A percentile compares a stretch with the other conserved stretches of the same genome.
These are phyloP conservation scores for Phyllosticta paracitricarpa DNA, from an alignment of 2,329 filamentous ascomycete species.

Conservation along the genomic window DNA sequence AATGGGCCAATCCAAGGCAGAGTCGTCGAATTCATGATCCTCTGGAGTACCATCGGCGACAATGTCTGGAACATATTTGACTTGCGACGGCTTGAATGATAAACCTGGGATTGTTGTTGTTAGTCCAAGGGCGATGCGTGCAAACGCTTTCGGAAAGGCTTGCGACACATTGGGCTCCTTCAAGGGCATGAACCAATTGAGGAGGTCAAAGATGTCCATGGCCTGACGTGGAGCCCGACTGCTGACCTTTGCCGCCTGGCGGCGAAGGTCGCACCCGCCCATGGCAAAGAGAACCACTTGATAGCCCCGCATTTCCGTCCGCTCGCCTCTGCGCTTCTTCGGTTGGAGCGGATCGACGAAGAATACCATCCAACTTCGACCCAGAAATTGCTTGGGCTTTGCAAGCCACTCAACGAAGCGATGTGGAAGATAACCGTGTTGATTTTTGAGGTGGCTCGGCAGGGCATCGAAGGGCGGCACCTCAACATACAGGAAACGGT, in stretches of 20 bases:
- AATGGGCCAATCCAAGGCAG: slow-evolving; percentile 16
- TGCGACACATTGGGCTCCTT: slow-evolving; percentile 22
- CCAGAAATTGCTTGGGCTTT: slow-evolving; percentile 27
- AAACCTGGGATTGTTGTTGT: slow-evolving; percentile 31
- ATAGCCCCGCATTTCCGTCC: not conserved
- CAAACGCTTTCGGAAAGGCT: slow-evolving; percentile 31
- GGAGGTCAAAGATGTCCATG: slow-evolving; percentile 18
- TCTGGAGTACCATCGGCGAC: slow-evolving; percentile 25
- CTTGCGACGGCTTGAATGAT: slow-evolving; percentile 27
- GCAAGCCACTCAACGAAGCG: slow-evolving; percentile 27
- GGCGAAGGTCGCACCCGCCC: slow-evolving; percentile 19
- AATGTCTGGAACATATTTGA: slow-evolving; percentile 23
- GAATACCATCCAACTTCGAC: slow-evolving; percentile 32
- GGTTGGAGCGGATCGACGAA: slow-evolving; percentile 28
- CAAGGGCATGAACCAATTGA: slow-evolving; percentile 33
- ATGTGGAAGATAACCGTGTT: slow-evolving; percentile 15
- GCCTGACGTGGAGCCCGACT: not conserved
- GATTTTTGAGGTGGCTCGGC: slow-evolving; percentile 12
- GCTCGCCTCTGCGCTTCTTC: slow-evolving; percentile 15
- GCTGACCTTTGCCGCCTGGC: not conserved
- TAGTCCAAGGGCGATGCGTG: slow-evolving; percentile 32
- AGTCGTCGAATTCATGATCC: slow-evolving; percentile 28
- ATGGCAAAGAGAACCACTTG: slow-evolving; percentile 29
- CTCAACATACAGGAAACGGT: slow-evolving; percentile 34
- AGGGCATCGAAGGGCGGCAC: slow-evolving; percentile 20